phyloP scores from a whole-genome alignment of 345 rosid species.

The Iberis pinnata region DNA sequence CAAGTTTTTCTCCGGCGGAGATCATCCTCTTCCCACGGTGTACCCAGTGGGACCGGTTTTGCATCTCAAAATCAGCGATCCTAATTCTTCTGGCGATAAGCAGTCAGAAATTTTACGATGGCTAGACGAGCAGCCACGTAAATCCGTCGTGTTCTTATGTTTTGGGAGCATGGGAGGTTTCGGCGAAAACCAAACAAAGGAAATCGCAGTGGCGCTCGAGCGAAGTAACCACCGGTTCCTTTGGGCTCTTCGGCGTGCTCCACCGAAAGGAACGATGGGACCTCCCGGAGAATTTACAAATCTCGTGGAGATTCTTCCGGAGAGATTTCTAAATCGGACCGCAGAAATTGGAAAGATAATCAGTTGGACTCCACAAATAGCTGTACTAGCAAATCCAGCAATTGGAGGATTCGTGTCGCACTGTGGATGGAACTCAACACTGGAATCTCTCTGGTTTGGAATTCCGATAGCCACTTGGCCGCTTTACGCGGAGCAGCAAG shows the following conservation, averaged over 20 bases:
- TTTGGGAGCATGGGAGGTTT: conserved; percentile 64
- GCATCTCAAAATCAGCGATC: conserved; percentile 22
- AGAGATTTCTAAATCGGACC: conserved; percentile 41
- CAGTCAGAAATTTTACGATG: conserved; percentile 32
- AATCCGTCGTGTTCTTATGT: conserved; percentile 55
- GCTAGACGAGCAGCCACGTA: conserved; percentile 46
- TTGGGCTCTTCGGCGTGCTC: conserved; percentile 45
- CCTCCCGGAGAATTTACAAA: conserved; percentile 25
- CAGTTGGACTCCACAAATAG: conserved; percentile 54
- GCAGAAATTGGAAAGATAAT: conserved; percentile 28
- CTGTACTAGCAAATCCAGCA: conserved; percentile 34
- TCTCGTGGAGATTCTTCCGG: conserved; percentile 28
- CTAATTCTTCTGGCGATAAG: not conserved
- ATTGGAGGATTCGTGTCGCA: conserved; percentile 48
- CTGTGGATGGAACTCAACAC: conserved; percentile 54
- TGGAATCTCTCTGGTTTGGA: conserved; percentile 53
- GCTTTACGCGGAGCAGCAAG: conserved; percentile 41
- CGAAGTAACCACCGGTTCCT: conserved; percentile 34
- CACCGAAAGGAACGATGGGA: not conserved
- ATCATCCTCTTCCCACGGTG: conserved; percentile 16
- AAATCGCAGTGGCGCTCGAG: conserved; percentile 40
- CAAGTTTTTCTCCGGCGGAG: conserved; percentile 2
- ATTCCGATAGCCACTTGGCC: conserved; percentile 53
- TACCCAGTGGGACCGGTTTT: conserved; percentile 48
- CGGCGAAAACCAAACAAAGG: conserved; percentile 34